Evolutionary conservation across 805 yeast species (phyloP).

Genomic region (Sungouiozyma ichnusensis): DNA sequence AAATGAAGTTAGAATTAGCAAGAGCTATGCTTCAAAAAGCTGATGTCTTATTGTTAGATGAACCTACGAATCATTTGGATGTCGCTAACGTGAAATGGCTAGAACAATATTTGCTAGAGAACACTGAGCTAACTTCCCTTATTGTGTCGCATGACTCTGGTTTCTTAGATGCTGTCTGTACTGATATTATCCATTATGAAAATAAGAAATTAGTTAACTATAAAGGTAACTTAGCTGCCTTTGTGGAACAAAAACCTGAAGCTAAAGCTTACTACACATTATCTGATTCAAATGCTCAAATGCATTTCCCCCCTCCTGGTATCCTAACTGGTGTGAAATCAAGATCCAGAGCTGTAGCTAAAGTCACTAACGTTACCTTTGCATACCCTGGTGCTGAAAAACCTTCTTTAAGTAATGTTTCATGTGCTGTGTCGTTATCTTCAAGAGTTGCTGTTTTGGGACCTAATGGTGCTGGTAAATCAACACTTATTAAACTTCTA

Average conservation of each 20-base stretch:
- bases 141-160: slow-evolving; percentile 98
- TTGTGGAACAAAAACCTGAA: slow-evolving; percentile 87
- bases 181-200: slow-evolving; percentile 94
- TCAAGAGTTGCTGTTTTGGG: slow-evolving; percentile 95
- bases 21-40: slow-evolving; percentile 98
- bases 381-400: slow-evolving; percentile 81
- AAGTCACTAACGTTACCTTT: slow-evolving; percentile 77
- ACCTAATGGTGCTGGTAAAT: slow-evolving; percentile 98
- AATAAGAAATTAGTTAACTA: slow-evolving; percentile 88
- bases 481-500: slow-evolving; percentile 84
- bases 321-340: slow-evolving; percentile 95
- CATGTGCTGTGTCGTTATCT: slow-evolving; percentile 87
- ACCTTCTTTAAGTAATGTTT: slow-evolving; percentile 69
- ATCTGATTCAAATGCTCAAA: slow-evolving; percentile 84
- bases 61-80: slow-evolving; percentile 98
- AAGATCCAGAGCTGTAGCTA: slow-evolving; percentile 85
- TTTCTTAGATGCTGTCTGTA: slow-evolving; percentile 88
- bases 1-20: slow-evolving; percentile 97
- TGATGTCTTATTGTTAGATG: slow-evolving; percentile 86
- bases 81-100: slow-evolving; percentile 90
- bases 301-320: slow-evolving; percentile 99
- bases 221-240: slow-evolving; percentile 89
- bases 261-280: slow-evolving; percentile 93
- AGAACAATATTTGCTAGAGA: slow-evolving; percentile 71
- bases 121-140: slow-evolving; percentile 82